Conservation (phyloP, 805 yeast genomes). For the Cyberlindnera misumaiensis region DNA sequence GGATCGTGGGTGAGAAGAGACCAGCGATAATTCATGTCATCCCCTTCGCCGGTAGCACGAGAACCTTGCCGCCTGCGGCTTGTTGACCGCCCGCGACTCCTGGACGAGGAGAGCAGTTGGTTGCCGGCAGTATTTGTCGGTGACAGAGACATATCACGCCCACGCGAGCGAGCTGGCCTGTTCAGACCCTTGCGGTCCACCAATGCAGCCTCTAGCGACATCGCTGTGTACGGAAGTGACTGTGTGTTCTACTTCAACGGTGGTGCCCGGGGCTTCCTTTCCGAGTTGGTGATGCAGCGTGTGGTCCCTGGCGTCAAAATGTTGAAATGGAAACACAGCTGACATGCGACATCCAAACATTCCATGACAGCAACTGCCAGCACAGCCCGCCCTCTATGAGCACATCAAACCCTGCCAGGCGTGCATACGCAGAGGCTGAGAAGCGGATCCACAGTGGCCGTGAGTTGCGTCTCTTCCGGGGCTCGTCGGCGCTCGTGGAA, state of each 20-base stretch:
- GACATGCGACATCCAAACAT: no score
- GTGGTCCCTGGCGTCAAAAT: no score
- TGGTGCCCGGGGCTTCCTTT: neutral
- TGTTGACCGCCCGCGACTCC: slow-evolving; percentile 13
- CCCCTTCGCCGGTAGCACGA: slow-evolving; percentile 25
- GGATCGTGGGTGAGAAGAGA: slow-evolving; percentile 71
- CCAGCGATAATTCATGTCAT: slow-evolving; percentile 38
- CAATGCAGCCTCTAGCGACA: slow-evolving; percentile 1
- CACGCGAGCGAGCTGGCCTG: slow-evolving; percentile 3
- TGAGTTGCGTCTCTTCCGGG: slow-evolving; percentile 37
- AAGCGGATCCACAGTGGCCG: slow-evolving; percentile 39
- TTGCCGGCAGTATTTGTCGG: slow-evolving; percentile 2
- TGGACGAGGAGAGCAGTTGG: slow-evolving; percentile 8
- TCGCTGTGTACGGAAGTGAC: neutral
- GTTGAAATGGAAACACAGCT: no score
- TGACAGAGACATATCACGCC: slow-evolving; percentile 8
- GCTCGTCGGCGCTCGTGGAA: slow-evolving; percentile 36
- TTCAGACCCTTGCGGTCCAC: neutral
- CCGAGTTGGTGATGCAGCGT: no score
- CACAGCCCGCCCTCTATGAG: no score
- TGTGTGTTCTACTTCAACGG: neutral
- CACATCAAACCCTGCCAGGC: no score
- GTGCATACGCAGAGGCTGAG: slow-evolving; percentile 24
- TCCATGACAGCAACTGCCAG: no score
- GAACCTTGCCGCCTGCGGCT: slow-evolving; percentile 6